Percentiles rank a stretch among this genome's conserved stretches.
phyloP scores from a whole-genome alignment of 192 early-diverging fungal genomes.

The Podila horticola region DNA sequence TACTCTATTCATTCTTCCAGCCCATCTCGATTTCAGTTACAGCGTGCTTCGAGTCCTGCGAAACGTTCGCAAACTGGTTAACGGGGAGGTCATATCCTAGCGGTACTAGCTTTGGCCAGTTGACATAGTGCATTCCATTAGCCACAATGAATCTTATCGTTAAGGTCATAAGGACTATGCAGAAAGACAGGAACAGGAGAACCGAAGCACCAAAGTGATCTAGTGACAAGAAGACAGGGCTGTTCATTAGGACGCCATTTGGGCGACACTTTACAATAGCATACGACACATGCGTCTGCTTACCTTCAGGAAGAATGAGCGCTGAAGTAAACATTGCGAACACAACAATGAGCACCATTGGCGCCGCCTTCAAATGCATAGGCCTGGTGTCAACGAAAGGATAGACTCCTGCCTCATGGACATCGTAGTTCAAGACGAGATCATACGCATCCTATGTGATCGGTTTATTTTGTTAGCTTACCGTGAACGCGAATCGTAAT shows the following conservation, averaged over 20 bases:
- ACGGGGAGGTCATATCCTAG: slow-evolving; percentile 26
- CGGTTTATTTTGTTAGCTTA: slow-evolving; percentile 5
- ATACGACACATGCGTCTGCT: neutral
- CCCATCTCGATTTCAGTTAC: slow-evolving; percentile 38
- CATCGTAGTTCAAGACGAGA: slow-evolving; percentile 74
- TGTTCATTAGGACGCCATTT: neutral
- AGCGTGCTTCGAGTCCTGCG: slow-evolving; percentile 12
- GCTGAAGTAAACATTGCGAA: slow-evolving; percentile 29
- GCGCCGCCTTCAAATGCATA: slow-evolving; percentile 58
- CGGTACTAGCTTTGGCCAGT: slow-evolving; percentile 60
- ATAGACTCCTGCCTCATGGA: slow-evolving; percentile 35
- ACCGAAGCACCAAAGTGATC: slow-evolving; percentile 13
- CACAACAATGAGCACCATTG: slow-evolving; percentile 18
- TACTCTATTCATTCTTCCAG: slow-evolving; percentile 46
- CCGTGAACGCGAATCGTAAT: slow-evolving; percentile 2
- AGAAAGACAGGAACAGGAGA: slow-evolving; percentile 45
- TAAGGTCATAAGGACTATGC: slow-evolving; percentile 55
- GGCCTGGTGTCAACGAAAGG: slow-evolving; percentile 67
- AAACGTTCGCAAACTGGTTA: slow-evolving; percentile 1
- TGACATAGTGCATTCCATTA: slow-evolving; percentile 60
- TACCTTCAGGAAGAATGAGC: slow-evolving; percentile 49
- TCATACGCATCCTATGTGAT: slow-evolving; percentile 81
- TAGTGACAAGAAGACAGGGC: neutral
- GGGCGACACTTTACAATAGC: neutral
- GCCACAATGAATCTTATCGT: slow-evolving; percentile 50